Base-by-base conservation (phyloP, 2,329 filamentous ascomycete genomes). In the Alternaria sp. region DNA sequence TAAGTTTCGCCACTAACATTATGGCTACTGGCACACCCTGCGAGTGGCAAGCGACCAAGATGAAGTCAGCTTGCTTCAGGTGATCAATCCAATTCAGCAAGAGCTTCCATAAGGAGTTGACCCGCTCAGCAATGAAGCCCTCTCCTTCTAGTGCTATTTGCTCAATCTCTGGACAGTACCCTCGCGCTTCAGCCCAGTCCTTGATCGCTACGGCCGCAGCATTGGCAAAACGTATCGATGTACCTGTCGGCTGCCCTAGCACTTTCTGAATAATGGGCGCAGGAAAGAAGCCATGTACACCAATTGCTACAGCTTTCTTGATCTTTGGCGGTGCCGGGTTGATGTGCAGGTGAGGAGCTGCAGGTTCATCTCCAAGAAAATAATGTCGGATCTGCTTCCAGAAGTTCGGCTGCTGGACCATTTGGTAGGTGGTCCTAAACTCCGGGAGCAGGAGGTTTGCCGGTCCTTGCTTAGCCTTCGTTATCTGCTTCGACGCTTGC, bases 111-210 rank as follows among this genome's bases (percentile, higher is more conserved):
- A 99, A 80, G 37, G 96, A 91, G 60, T 96, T 91, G 1, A 98
- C 92, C 6, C 95, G 86, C 62, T 98, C 93, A 3, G 86, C 86
- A 45, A 99, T 95, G 74, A 91, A 92, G 24, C 95, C 95, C 78
- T 99, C 95, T 23, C 94, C 94, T 79, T 99, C 95, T 0, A 99
- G 84, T 0, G 94, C 92, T 13, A 98, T 91, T 74, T 96, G 97
- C 72, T 97, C 93, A 54, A 99, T 92, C 67, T 96, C 90, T 62
- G 93, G 90, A 2, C 83, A 80, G 60, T 89, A 92, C 0, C 90
- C 89, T 9, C 64, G 73, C 11, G 82, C 82, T 52, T 92, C 87
- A 0, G 92, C 87, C 92, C 93, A 99, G 59, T 89, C 85, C 57
- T 89, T 86, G 68, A 99, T 94, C 1, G 92, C 90, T 37, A 91